Base-by-base conservation (phyloP, 208 protist species). In the Endotrypanum monterogeii region DNA sequence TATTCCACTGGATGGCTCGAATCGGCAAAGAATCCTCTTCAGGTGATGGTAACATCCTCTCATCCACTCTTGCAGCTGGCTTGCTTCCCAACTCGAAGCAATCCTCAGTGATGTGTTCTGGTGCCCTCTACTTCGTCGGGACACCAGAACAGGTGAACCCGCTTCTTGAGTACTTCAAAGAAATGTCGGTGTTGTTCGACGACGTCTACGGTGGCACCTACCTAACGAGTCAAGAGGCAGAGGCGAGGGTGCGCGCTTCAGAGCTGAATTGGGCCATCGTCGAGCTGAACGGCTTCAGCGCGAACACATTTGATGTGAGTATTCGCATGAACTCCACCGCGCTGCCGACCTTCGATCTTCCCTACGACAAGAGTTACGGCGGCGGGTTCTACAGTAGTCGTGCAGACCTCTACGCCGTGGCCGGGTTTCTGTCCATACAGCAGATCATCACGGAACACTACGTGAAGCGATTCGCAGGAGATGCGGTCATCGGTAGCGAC, bases 241-340 rank as follows among this genome's bases (percentile, higher is more conserved):
- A 68, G 25, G 82, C 76, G 3, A 18, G 32, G 25, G 52, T 79
- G 20, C 79, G 79, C 9, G 65, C 57, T 2, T 72, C 65, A 18
- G 50, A 48, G 23, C 71, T 77, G 28, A 86, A 76, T 67, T 87
- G 81, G 86, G 84, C 80, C 30, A 83, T 89, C 50, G 39, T 87
- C 25, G 55, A 85, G 61, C 35, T 91, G 8, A 86, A 85, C 35
- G 52, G 25, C 63, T 67, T 89, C 56, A 79, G 74, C n/a, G 39
- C 54, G 3, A 71, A 76, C 55, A 51, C 55, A 50, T 91, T 85
- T 54, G 82, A 86, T 61, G 76, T 91, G 37, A 73, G 56, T 51
- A 89, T 89, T 41, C 83, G 84, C 57, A 72, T 87, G 57, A 89
- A 91, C 79, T 55, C 72, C 25, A 76, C 81, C 1, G 78, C 86